Conservation (phyloP, 805 yeast genomes). For the Teunomyces kruisii region DNA sequence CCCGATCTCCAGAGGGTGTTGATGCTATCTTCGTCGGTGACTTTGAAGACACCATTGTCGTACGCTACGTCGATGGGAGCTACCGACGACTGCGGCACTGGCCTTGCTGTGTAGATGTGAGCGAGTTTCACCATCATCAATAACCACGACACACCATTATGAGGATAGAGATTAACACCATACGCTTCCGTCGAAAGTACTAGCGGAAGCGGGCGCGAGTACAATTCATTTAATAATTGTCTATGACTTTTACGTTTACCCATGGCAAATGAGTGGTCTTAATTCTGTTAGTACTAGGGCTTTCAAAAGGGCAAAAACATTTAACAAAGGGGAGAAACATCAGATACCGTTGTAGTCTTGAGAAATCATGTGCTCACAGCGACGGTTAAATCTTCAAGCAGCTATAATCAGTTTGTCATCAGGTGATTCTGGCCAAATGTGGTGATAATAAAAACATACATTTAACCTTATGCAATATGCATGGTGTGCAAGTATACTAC, state of each 20-base stretch:
- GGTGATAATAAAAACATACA: conserved; percentile 11
- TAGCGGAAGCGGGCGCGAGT: conserved; percentile 59
- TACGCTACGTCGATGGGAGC: conserved; percentile 21
- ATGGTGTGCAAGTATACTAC: neutral
- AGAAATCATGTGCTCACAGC: conserved; percentile 73
- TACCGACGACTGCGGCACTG: conserved; percentile 25
- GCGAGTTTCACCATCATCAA: conserved; percentile 39
- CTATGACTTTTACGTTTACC: conserved; percentile 31
- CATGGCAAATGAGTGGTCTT: conserved; percentile 17
- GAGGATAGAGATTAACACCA: conserved; percentile 47
- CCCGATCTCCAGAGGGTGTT: conserved; percentile 74
- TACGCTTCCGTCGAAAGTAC: conserved; percentile 34
- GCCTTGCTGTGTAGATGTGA: conserved; percentile 9
- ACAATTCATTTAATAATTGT: conserved; percentile 28
- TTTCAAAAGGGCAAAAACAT: neutral
- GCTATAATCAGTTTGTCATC: conserved; percentile 20
- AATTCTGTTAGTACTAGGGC: conserved; percentile 15
- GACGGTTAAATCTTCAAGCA: conserved; percentile 34
- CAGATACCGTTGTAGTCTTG: conserved; percentile 99
- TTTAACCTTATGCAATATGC: neutral
- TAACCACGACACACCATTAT: conserved; percentile 68
- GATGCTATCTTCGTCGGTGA: conserved; percentile 49
- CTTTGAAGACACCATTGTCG: conserved; percentile 35
- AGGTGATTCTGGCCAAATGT: conserved; percentile 5
- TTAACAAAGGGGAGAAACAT: conserved; percentile 22